phyloP scores from a whole-genome alignment of 1,284 basidiomycete genomes.

The Rhodotorula sp. region DNA sequence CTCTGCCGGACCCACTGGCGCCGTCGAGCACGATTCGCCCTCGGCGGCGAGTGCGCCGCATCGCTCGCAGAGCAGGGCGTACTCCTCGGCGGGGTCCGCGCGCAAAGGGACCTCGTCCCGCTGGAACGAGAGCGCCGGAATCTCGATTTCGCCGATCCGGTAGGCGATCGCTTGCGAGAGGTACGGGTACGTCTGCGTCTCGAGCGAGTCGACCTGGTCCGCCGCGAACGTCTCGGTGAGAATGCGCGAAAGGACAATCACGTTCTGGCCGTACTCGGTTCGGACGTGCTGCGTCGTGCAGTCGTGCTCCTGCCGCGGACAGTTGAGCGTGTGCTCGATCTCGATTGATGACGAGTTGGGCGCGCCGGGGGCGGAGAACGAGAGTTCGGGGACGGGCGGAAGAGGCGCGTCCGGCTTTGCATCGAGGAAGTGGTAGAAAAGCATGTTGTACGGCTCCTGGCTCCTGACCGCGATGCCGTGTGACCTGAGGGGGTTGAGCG shows the following conservation, averaged over 20 bases:
- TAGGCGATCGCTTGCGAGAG: slow-evolving; percentile 27
- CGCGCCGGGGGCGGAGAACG: slow-evolving; percentile 14
- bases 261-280: slow-evolving; percentile 24
- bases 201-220: slow-evolving; percentile 31
- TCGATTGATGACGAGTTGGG: slow-evolving; percentile 27
- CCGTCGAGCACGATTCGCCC: slow-evolving; percentile 3
- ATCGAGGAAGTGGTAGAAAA: slow-evolving; percentile 37
- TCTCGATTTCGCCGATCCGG: not conserved
- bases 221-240: slow-evolving; percentile 23
- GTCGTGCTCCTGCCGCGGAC: slow-evolving; percentile 39
- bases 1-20: not conserved
- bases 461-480: slow-evolving; percentile 33
- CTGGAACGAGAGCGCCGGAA: slow-evolving; percentile 14
- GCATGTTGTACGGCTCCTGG: slow-evolving; percentile 29
- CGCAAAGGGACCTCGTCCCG: slow-evolving; percentile 13
- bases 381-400: slow-evolving; percentile 8
- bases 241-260: slow-evolving; percentile 23
- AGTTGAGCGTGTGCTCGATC: slow-evolving; percentile 35
- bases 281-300: slow-evolving; percentile 14
- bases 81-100: slow-evolving; percentile 13
- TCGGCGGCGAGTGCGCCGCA: slow-evolving; percentile 22
- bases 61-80: slow-evolving; percentile 19
- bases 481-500: slow-evolving; percentile 3
- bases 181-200: slow-evolving; percentile 27
- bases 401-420: not conserved